A percentile compares a stretch with the other conserved stretches of the same genome.
Conservation (phyloP, 2,329 filamentous ascomycete genomes). For the Xylariaceae sp. region DNA sequence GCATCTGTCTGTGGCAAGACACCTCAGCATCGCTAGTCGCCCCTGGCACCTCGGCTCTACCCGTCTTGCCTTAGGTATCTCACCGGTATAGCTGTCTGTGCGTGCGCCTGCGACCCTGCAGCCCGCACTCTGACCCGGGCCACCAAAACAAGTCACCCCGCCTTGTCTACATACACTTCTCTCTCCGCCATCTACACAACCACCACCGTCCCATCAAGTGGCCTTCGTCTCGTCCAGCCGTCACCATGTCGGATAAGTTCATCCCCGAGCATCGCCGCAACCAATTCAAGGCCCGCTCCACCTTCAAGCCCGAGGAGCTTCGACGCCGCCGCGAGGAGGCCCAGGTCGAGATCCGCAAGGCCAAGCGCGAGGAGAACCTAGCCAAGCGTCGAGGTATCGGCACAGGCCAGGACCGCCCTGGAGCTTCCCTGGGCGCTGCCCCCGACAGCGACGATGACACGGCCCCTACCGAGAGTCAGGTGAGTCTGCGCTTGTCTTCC, state of each 20-base stretch:
- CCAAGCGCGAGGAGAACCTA: conserved; percentile 97
- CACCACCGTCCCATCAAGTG: conserved; percentile 5
- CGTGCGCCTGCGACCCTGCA: neutral
- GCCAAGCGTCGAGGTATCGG: conserved; percentile 95
- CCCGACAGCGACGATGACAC: conserved; percentile 98
- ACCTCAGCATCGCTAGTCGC: no score
- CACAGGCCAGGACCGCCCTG: conserved; percentile 69
- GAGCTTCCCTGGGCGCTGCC: conserved; percentile 76
- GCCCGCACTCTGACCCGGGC: no score
- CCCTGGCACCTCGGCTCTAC: no score
- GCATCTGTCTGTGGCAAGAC: no score
- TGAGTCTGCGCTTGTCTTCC: conserved; percentile 28
- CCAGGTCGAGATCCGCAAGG: conserved; percentile 97
- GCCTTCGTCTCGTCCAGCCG: conserved; percentile 19
- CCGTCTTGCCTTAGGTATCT: no score
- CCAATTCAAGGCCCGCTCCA: conserved; percentile 99
- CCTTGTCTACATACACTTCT: conserved; percentile 9
- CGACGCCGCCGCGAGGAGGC: conserved; percentile 97
- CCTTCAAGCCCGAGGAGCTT: conserved; percentile 98
- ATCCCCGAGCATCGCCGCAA: conserved; percentile 99
- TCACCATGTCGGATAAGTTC: conserved; percentile 93
- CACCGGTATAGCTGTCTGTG: no score
- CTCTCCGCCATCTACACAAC: conserved; percentile 4
- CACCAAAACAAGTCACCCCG: conserved; percentile 25
- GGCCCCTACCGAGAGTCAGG: conserved; percentile 90